Base-by-base conservation (phyloP, 371 early-diverging fungal species). In the Mucor irregularis region DNA sequence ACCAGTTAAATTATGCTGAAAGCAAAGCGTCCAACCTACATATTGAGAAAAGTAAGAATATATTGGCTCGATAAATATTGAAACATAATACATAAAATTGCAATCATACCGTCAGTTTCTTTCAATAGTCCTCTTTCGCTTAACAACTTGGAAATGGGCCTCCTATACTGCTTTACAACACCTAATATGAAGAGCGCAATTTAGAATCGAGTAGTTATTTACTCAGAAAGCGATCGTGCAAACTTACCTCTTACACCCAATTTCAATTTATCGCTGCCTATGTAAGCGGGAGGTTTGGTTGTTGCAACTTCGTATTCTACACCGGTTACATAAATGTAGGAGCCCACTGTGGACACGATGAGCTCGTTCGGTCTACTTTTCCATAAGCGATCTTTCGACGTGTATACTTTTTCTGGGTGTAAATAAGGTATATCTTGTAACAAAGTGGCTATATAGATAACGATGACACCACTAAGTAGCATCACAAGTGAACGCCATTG, bases 401-500 rank as follows among this genome's bases (percentile, higher is more conserved):
- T 43, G 55, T 58, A 64, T 3, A 69, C 30, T 39, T 59, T 62
- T 28, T 62, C 57, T 13, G 78, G 78, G 28, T 68, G 78, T 9
- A 72, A 69, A 49, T 70, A 66, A 4, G 74, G 72, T n/a, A 54
- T 59, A 17, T 74, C 70, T 35, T 72, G 72, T 13, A 72, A 50
- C 8, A 74, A 53, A 39, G 69, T 72, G 13, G 64, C 60, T 42
- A 74, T 49, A 30, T 74, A 73, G 5, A 78, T 62, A 28, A 69
- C 56, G 25, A 58, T 52, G 10, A 74, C 4, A 14, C 78, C 78
- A 31, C 62, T 58, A 31, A 67, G 11, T 19, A 78, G 40, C 37
- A 78, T 24, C 33, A 66, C 56, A 39, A 74, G 45, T 26, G 69
- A 56, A 14, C 78, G 73, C 78, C 78, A 78, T 72, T 74, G 69